These are phyloP conservation scores for Emiliania huxleyi DNA, from an alignment of 78 protist species.

Conservation along the genomic window DNA sequence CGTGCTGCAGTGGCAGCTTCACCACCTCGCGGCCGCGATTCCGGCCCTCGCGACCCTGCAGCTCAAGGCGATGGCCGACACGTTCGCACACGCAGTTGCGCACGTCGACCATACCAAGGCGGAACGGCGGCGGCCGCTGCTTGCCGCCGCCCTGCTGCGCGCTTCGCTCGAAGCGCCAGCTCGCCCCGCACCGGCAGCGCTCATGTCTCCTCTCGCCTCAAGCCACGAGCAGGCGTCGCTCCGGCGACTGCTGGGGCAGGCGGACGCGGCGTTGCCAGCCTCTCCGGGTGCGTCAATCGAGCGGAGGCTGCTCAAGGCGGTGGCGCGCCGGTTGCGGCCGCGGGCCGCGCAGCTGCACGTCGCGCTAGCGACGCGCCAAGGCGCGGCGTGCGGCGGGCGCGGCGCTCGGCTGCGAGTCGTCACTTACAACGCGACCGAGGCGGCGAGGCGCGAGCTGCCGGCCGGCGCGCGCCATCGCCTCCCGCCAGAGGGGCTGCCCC, in stretches of 20 bases:
- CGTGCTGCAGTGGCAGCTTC: background rate
- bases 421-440: too few relatives aligned
- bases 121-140: background rate
- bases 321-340: too few relatives aligned
- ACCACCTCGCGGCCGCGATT: background rate
- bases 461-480: too few relatives aligned
- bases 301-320: too few relatives aligned
- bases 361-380: too few relatives aligned
- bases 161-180: background rate
- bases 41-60: background rate
- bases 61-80: background rate
- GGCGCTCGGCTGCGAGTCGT: too few relatives aligned
- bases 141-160: background rate
- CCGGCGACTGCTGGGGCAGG: background rate
- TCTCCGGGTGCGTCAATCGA: too few relatives aligned
- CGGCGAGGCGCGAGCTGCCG: too few relatives aligned
- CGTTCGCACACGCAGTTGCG: background rate
- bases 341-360: too few relatives aligned
- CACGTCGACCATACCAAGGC: conserved; percentile 12
- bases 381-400: too few relatives aligned
- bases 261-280: background rate
- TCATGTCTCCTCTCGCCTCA: background rate
- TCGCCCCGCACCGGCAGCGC: background rate
- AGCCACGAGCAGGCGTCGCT: background rate
- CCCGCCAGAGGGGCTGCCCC: too few relatives aligned